Percentiles rank a stretch among this genome's conserved stretches.
phyloP scores from a whole-genome alignment of 106 monocot species.

The Triglochin maritima region DNA sequence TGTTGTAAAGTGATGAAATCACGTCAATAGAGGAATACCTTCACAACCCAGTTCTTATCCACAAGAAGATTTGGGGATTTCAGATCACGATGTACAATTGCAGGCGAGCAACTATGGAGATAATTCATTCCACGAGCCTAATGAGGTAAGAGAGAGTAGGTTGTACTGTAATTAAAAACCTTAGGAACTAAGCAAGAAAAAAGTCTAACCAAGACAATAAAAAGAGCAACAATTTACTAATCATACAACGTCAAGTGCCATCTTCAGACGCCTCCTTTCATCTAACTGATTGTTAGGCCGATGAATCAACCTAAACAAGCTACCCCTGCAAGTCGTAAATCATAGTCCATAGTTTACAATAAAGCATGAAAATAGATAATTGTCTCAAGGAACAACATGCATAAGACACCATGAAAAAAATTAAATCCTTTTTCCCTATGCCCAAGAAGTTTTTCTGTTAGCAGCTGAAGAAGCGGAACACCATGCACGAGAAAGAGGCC shows the following conservation, averaged over 20 bases:
- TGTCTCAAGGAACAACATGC: too few species aligned
- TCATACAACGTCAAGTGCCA: slow-evolving; percentile 75
- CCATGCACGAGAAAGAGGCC: too few species aligned
- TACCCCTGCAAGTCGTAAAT: slow-evolving; percentile 41
- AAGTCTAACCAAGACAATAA: neutral
- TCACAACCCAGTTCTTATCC: slow-evolving; percentile 73
- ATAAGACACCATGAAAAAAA: too few species aligned
- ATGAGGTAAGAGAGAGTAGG: neutral
- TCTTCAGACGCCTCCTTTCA: slow-evolving; percentile 54
- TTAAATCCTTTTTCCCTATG: too few species aligned
- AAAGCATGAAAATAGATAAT: too few species aligned
- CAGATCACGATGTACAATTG: slow-evolving; percentile 60
- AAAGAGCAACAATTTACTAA: neutral
- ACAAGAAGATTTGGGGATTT: slow-evolving; percentile 78
- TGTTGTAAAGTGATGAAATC: too few species aligned
- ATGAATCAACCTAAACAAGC: slow-evolving; percentile 73
- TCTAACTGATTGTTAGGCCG: slow-evolving; percentile 71
- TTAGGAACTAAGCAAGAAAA: slow-evolving; percentile 1
- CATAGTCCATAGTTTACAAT: neutral
- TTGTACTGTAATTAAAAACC: neutral
- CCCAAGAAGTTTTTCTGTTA: too few species aligned
- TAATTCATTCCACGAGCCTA: slow-evolving; percentile 87
- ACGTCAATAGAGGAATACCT: slow-evolving; percentile 24
- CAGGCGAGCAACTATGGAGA: slow-evolving; percentile 47
- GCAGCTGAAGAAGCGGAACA: too few species aligned